phyloP scores from a whole-genome alignment of 2,329 filamentous ascomycete genomes.

The Pyrenophora seminiperda region DNA sequence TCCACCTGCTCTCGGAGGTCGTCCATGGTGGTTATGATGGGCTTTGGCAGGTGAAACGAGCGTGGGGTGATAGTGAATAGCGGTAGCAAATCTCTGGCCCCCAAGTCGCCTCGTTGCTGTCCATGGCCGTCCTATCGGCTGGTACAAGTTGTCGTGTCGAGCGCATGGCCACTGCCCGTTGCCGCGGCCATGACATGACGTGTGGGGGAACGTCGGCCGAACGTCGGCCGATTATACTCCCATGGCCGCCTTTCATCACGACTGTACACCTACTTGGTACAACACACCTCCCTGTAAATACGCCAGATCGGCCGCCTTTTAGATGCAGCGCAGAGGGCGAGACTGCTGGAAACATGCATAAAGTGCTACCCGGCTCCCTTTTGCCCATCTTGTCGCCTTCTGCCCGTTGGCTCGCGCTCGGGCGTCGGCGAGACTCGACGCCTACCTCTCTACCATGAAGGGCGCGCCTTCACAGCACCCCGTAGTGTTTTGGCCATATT shows the following conservation, averaged over 20 bases:
- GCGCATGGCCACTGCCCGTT: constrained; percentile 15
- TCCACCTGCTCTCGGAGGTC: constrained; percentile 74
- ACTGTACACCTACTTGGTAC: too few species aligned
- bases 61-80: constrained; percentile 1
- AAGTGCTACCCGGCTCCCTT: constrained; percentile 6
- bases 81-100: constrained; percentile 24
- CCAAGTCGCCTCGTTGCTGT: constrained; percentile 22
- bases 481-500: constrained; percentile 7
- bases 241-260: constrained; percentile 1
- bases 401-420: constrained; percentile 19
- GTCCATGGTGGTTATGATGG: constrained; percentile 57
- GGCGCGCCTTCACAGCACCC: constrained; percentile 13
- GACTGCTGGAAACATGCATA: constrained; percentile 29
- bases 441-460: constrained; percentile 31
- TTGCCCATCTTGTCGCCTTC: constrained; percentile 10
- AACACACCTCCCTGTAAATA: neutral
- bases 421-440: constrained; percentile 24
- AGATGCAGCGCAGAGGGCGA: constrained; percentile 9
- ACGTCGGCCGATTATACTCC: too few species aligned
- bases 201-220: constrained; percentile 23
- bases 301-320: neutral
- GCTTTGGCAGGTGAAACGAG: constrained; percentile 1
- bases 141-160: constrained; percentile 14
- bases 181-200: constrained; percentile 26
- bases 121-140: constrained; percentile 32